Base-by-base conservation (phyloP, 2,329 filamentous ascomycete species). In the Talaromyces piceae region DNA sequence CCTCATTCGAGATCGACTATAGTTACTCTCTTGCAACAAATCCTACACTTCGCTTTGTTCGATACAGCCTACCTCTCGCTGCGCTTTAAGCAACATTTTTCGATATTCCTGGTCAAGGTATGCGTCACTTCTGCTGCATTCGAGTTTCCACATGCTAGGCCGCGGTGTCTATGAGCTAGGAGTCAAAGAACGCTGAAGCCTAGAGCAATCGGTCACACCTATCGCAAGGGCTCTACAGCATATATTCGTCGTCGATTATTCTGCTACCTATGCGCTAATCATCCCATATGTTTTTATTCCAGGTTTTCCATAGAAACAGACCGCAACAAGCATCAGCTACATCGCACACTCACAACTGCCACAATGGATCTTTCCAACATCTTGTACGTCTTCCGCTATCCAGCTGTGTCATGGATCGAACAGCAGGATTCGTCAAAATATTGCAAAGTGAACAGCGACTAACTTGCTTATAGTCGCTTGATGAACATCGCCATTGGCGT, bases 331-430 rank as follows among this genome's bases (percentile, higher is more conserved):
- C 39, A n/a, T 16, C 22, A 12, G 20, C 25, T 12, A 6, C 13
- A 43, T 9, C 39, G 23, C 20, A 43, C 13, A 43, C 11, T 43
- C 20, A 12, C 31, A n/a, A 20, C 46, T 25, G 47, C 37, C 46
- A 77, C 67, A 59, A 95, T 95, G 89, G 90, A 95, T 73, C 88
- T 90, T 77, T 91, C 88, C 57, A 89, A 95, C 73, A 84, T 84
- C 69, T 94, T 95, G 89, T 94, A 79, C 75, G 87, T 79, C 57
- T 50, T 52, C 56, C 51, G 33, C 49, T 31, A 41, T 54, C n/a
- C n/a, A 28, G 18, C 16, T 41, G 26, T 45, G 8, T 39, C 18
- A 16, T n/a, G 37, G 44, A 50, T 41, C 9, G 2, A 27, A 16
- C 4, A 3, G 22, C 7, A 13, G 20, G 16, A 37, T 3, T 3